These are phyloP conservation scores for Starmerella asiatica DNA, from an alignment of 805 yeast species.

Conservation along the genomic window DNA sequence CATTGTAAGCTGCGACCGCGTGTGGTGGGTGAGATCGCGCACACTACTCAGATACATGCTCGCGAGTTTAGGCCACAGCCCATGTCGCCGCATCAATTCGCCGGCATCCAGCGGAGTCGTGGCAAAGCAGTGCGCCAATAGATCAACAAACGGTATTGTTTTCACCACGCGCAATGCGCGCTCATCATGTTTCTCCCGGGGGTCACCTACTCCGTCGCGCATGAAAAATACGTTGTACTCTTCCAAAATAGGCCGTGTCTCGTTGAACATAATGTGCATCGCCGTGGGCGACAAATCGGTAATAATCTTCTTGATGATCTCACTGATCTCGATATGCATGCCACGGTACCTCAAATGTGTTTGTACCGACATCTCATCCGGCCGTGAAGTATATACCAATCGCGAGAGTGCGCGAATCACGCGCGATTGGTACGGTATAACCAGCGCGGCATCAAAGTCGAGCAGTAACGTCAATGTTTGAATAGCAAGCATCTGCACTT, in stretches of 20 bases:
- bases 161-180: neutral
- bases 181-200: neutral
- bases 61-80: conserved; percentile 4
- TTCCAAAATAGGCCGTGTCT: no score
- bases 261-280: no score
- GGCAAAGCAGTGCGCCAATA: conserved; percentile 2
- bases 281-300: no score
- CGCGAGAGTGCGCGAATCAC: neutral
- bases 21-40: neutral
- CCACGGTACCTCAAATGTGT: neutral
- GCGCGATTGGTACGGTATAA: neutral
- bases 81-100: neutral
- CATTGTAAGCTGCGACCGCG: neutral
- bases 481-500: conserved; percentile 55
- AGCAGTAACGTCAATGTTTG: conserved; percentile 30
- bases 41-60: neutral
- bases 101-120: neutral
- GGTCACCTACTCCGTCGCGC: no score
- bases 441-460: conserved; percentile 2
- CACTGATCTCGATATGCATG: conserved; percentile 7
- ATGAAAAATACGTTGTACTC: neutral
- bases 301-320: conserved; percentile 4
- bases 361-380: neutral
- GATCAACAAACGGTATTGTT: conserved; percentile 2
- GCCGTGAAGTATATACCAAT: neutral